Base-by-base conservation (phyloP, 345 rosid species). In the Arabidopsis suecica region DNA sequence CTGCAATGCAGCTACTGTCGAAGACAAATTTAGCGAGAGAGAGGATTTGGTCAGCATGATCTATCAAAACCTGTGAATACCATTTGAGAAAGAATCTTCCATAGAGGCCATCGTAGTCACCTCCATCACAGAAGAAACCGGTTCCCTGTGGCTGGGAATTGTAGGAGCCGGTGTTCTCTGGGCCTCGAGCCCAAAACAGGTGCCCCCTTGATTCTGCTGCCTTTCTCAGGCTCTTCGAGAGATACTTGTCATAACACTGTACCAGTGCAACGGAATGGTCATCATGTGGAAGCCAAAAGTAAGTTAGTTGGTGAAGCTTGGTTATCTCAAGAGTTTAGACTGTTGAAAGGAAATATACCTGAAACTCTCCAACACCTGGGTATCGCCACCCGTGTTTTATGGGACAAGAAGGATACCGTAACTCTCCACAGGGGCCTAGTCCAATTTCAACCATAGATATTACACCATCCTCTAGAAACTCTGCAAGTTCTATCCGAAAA, bases 321-420 rank as follows among this genome's bases (percentile, higher is more conserved):
- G 23, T 37, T 50, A 60, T 58, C 56, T 71, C 57, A 65, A 64
- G 48, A 65, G 22, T 58, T 50, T 12, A 47, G 40, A 67, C 38
- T 45, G 72, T 38, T 32, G 54, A 13, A 67, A 65, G 33, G 13
- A 68, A 23, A 73, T 45, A 55, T 86, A 95, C 99, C 97, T 92
- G 97, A 75, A 95, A 92, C 88, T 91, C 96, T 73, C 99, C 99
- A 77, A 92, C 85, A 48, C 99, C 99, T 68, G 99, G 97, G 82
- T 90, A 92, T 76, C 96, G 88, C 99, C 99, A 95, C 61, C 99
- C 99, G 78, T 92, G 95, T 85, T 95, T 92, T 51, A 90, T 93
- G 57, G 98, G 97, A 81, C 84, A 90, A 55, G 99, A 92, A 56
- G 99, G 99, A 73, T 90, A 92, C 34, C 96, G 82, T 60, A 95